phyloP scores from a whole-genome alignment of 192 early-diverging fungal species.

The Coemansia sp. region DNA sequence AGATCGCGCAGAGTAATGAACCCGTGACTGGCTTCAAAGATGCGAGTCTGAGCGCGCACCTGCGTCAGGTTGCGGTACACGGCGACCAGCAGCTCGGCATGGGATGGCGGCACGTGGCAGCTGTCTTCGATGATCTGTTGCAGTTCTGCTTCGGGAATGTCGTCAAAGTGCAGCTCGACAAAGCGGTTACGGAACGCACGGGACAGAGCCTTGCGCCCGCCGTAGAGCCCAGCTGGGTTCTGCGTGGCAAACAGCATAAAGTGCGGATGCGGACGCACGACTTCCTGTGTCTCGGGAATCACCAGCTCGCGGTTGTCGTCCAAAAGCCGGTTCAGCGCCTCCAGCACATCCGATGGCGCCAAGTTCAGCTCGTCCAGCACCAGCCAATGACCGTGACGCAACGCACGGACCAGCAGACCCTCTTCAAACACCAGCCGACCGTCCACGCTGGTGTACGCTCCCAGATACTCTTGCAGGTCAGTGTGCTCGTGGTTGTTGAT shows the following conservation, averaged over 20 bases:
- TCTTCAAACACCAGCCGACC: conserved; percentile 93
- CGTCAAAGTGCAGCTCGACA: conserved; percentile 94
- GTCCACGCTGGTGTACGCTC: conserved; percentile 84
- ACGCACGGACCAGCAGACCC: conserved; percentile 90
- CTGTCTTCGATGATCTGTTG: conserved; percentile 83
- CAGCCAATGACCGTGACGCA: conserved; percentile 95
- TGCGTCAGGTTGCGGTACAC: conserved; percentile 82
- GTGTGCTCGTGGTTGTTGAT: conserved; percentile 99
- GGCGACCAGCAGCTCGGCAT: conserved; percentile 79
- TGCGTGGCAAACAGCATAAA: conserved; percentile 99
- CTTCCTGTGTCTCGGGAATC: conserved; percentile 93
- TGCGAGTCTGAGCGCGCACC: conserved; percentile 72
- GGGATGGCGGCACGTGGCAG: conserved; percentile 84
- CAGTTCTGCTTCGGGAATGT: conserved; percentile 91
- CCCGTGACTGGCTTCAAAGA: conserved; percentile 92
- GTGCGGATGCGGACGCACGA: conserved; percentile 88
- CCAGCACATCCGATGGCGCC: conserved; percentile 96
- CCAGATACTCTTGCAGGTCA: conserved; percentile 96
- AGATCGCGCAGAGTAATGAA: conserved; percentile 96
- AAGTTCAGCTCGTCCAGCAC: conserved; percentile 98
- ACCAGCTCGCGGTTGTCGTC: conserved; percentile 98
- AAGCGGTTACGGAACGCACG: conserved; percentile 98
- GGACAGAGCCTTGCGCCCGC: conserved; percentile 92
- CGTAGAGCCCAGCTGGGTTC: conserved; percentile 97
- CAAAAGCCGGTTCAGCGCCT: conserved; percentile 93